These are phyloP conservation scores for Aspergillus pseudoterreus DNA, from an alignment of 2,329 filamentous ascomycete genomes.

Conservation along the genomic window DNA sequence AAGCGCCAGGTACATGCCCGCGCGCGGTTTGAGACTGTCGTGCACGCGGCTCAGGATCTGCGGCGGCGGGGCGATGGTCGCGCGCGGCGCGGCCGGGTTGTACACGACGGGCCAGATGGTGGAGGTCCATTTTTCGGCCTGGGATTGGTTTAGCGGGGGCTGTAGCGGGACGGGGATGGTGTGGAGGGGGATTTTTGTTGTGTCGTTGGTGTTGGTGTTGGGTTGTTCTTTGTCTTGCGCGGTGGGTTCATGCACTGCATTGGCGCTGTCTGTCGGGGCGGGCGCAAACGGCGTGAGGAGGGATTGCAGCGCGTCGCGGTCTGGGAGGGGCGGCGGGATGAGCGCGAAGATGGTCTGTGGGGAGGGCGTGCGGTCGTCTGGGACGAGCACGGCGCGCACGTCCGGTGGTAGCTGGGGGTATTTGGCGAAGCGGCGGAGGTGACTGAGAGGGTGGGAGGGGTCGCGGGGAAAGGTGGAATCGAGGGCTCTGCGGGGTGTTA, in stretches of 20 bases:
- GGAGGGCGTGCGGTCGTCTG: conserved; percentile 11
- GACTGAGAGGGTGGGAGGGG: conserved; percentile 28
- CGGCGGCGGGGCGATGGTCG: conserved; percentile 40
- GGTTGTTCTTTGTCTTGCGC: background rate
- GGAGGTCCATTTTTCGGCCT: conserved; percentile 41
- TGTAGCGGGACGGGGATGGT: conserved; percentile 37
- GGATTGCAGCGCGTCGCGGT: conserved; percentile 27
- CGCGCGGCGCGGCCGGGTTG: conserved; percentile 43
- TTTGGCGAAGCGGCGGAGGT: conserved; percentile 42
- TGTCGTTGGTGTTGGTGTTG: background rate
- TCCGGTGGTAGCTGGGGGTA: conserved; percentile 30
- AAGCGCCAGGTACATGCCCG: conserved; percentile 38
- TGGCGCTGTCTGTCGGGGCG: conserved; percentile 7
- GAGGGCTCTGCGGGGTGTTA: conserved; percentile 29
- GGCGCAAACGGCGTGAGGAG: conserved; percentile 37
- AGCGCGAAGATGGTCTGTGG: conserved; percentile 39
- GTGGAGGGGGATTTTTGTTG: conserved; percentile 22
- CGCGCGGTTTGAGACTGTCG: conserved; percentile 33
- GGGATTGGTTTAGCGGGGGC: conserved; percentile 36
- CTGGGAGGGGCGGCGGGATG: conserved; percentile 39
- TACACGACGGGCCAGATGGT: conserved; percentile 42
- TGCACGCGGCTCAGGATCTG: conserved; percentile 33
- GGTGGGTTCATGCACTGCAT: background rate
- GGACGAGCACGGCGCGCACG: conserved; percentile 21
- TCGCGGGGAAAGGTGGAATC: conserved; percentile 35